These are phyloP conservation scores for Hibiscus tridactylites DNA, from an alignment of 345 rosid genomes.

Conservation along the genomic window DNA sequence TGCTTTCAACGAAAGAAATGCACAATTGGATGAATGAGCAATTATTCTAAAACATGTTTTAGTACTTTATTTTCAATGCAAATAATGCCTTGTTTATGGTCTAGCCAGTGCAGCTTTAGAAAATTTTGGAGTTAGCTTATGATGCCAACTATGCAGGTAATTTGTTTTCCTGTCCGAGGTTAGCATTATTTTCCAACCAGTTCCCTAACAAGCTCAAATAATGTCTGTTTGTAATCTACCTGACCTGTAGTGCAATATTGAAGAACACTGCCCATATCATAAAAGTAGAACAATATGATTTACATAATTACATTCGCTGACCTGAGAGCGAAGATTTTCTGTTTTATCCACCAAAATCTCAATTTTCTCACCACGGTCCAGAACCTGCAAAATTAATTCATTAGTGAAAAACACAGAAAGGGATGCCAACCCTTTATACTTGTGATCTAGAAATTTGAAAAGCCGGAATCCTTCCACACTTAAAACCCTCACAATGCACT, in stretches of 20 bases:
- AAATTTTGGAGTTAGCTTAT: neutral
- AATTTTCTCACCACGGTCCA: conserved; percentile 78
- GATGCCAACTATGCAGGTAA: too few relatives aligned
- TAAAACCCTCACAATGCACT: neutral
- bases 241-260: neutral
- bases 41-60: neutral
- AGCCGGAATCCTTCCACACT: neutral
- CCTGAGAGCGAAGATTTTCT: conserved; percentile 76
- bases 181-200: neutral
- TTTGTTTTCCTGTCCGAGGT: neutral
- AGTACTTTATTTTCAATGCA: neutral
- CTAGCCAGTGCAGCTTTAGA: neutral
- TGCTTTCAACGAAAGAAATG: too few relatives aligned
- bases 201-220: neutral
- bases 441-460: neutral
- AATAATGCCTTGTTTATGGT: neutral
- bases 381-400: conserved; percentile 32
- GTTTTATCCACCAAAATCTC: conserved; percentile 74
- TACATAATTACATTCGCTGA: conserved; percentile 7
- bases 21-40: too few relatives aligned
- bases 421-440: neutral
- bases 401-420: neutral
- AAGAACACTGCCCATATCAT: neutral
- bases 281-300: neutral
- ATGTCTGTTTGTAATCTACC: neutral